These are phyloP conservation scores for Lentinula aciculospora DNA, from an alignment of 768 basidiomycete genomes.

Conservation along the genomic window DNA sequence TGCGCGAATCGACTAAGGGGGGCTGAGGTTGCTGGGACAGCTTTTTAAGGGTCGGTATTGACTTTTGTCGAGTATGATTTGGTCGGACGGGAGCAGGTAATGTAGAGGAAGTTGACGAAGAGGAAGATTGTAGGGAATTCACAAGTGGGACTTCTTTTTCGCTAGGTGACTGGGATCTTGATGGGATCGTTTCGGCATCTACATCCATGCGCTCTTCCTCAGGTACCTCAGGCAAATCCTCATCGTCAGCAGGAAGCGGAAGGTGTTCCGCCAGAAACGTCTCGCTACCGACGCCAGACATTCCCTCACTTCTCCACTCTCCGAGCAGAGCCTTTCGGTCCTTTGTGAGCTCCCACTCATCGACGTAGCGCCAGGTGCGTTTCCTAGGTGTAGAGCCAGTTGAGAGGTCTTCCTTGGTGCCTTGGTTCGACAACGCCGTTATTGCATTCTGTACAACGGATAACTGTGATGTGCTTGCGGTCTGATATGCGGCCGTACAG, in stretches of 20 bases:
- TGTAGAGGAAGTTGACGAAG: conserved; percentile 7
- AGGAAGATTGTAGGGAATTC: conserved; percentile 4
- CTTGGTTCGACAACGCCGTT: conserved; percentile 48
- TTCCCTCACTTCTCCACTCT: conserved; percentile 36
- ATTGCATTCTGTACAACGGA: conserved; percentile 44
- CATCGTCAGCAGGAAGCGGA: conserved; percentile 23
- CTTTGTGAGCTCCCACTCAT: conserved; percentile 68
- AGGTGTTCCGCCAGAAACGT: conserved; percentile 33
- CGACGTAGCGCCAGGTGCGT: conserved; percentile 62
- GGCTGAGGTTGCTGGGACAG: conserved; percentile 17
- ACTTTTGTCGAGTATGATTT: conserved; percentile 7
- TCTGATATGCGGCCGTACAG: conserved; percentile 38
- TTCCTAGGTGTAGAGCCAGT: conserved; percentile 78
- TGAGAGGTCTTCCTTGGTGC: conserved; percentile 54
- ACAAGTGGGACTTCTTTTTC: conserved; percentile 6
- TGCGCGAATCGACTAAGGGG: conserved; percentile 38
- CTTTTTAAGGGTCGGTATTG: conserved; percentile 13
- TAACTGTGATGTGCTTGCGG: conserved; percentile 36
- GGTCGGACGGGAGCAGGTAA: background rate
- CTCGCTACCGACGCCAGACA: conserved; percentile 22
- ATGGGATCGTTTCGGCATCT: background rate
- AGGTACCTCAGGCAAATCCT: conserved; percentile 22
- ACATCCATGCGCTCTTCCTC: conserved; percentile 12
- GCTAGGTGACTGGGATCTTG: background rate
- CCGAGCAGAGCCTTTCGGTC: conserved; percentile 52